Evolutionary conservation across 352 stramenopile genomes (phyloP).

Genomic region (Pythium utonaiense): DNA sequence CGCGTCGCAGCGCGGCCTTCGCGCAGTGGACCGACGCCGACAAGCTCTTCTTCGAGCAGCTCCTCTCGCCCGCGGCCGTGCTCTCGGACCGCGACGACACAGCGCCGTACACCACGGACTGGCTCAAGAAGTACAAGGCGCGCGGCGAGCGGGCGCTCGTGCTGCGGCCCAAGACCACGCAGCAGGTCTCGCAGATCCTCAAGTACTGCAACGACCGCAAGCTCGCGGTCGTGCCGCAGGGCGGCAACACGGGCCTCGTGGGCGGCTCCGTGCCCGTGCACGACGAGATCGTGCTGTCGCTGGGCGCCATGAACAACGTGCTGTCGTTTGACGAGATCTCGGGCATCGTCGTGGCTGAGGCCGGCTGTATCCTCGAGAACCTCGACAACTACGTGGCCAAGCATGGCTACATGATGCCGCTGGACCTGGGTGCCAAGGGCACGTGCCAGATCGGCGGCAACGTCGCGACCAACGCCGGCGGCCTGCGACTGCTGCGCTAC

Average conservation of each 20-base stretch:
- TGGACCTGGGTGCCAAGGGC: conserved; percentile 97
- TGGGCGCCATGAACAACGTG: conserved; percentile 90
- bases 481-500: conserved; percentile 92
- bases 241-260: conserved; percentile 97
- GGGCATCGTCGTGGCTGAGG: conserved; percentile 81
- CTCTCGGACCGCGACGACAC: conserved; percentile 71
- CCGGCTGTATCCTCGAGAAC: conserved; percentile 93
- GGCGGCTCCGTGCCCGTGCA: conserved; percentile 80
- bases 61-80: conserved; percentile 59
- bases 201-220: conserved; percentile 89
- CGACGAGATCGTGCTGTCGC: conserved; percentile 94
- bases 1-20: conserved; percentile 32
- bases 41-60: conserved; percentile 56
- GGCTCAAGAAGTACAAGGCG: conserved; percentile 84
- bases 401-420: conserved; percentile 89
- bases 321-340: conserved; percentile 88
- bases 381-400: conserved; percentile 89
- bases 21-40: conserved; percentile 61
- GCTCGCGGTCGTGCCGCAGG: conserved; percentile 93
- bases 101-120: conserved; percentile 71
- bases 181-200: conserved; percentile 88
- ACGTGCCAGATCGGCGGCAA: conserved; percentile 98
- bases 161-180: conserved; percentile 83
- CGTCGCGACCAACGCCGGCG: conserved; percentile 94
- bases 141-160: conserved; percentile 64